Evolutionary conservation across 2,329 filamentous ascomycete genomes (phyloP).

Genomic region (Neopestalotiopsis sp.): DNA sequence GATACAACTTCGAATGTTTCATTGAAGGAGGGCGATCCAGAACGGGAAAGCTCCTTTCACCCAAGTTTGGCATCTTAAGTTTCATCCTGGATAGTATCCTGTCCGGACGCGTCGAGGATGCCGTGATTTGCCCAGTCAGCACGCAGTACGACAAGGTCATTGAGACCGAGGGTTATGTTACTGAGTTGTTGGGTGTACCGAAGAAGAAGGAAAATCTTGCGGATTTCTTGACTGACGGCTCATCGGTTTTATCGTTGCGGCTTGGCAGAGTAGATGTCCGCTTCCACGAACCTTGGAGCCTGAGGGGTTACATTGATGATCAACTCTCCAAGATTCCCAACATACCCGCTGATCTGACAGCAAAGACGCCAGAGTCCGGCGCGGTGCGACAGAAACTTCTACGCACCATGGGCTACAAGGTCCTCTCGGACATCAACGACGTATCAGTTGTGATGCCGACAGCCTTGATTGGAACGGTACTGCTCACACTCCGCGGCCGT

Average conservation of each 20-base stretch:
- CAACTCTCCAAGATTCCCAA: constrained; percentile 68
- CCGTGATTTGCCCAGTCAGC: constrained; percentile 92
- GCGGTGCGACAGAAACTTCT: constrained; percentile 74
- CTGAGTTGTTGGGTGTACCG: constrained; percentile 88
- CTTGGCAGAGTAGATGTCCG: constrained; percentile 92
- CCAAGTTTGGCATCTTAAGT: constrained; percentile 93
- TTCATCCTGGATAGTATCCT: constrained; percentile 91
- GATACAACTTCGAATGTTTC: constrained; percentile 96
- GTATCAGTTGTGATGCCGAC: constrained; percentile 99
- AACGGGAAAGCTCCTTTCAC: constrained; percentile 90
- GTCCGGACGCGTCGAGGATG: constrained; percentile 86
- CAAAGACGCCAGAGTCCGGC: constrained; percentile 53
- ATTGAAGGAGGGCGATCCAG: constrained; percentile 93
- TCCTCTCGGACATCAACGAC: constrained; percentile 91
- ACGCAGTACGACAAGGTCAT: constrained; percentile 99
- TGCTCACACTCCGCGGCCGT: constrained; percentile 88
- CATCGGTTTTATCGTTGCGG: constrained; percentile 85
- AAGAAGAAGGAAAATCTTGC: constrained; percentile 94
- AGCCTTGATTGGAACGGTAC: constrained; percentile 89
- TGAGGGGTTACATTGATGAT: constrained; percentile 79
- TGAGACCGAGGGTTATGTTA: constrained; percentile 96
- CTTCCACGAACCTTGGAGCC: constrained; percentile 95
- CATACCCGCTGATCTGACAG: constrained; percentile 54
- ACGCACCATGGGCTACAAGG: constrained; percentile 87
- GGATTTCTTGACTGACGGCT: constrained; percentile 84